Conservation (phyloP, 805 yeast genomes). For the Henningerozyma blattae region DNA sequence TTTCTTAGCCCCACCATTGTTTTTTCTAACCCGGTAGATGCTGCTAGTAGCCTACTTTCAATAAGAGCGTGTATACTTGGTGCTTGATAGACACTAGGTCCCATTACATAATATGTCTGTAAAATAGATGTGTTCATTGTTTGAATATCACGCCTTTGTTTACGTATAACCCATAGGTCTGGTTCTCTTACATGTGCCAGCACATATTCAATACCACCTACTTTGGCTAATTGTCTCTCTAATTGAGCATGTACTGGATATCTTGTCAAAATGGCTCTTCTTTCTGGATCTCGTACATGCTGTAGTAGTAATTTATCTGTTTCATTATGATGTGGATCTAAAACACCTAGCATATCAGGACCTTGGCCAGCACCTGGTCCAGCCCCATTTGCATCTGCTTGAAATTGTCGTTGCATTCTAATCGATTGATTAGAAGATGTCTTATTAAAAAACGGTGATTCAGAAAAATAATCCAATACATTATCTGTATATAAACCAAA, state of each 20-base stretch:
- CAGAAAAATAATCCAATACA: slow-evolving; percentile 85
- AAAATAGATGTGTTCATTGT: slow-evolving; percentile 23
- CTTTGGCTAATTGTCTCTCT: slow-evolving; percentile 51
- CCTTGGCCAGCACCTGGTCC: slow-evolving; percentile 20
- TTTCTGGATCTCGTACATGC: slow-evolving; percentile 9
- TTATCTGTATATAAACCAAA: slow-evolving; percentile 80
- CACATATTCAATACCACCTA: slow-evolving; percentile 81
- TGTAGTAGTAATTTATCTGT: neutral
- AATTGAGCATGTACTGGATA: slow-evolving; percentile 26
- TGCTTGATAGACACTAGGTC: slow-evolving; percentile 87
- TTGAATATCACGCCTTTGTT: slow-evolving; percentile 49
- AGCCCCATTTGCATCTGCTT: too few species aligned
- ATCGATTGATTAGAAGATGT: slow-evolving; percentile 89
- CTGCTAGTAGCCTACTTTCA: slow-evolving; percentile 53
- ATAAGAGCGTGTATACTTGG: slow-evolving; percentile 66
- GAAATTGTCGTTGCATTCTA: slow-evolving; percentile 87
- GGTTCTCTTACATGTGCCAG: slow-evolving; percentile 72
- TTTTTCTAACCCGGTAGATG: slow-evolving; percentile 35
- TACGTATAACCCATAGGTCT: slow-evolving; percentile 82
- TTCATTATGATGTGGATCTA: neutral
- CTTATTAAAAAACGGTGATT: slow-evolving; percentile 91
- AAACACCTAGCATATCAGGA: slow-evolving; percentile 1
- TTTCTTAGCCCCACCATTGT: slow-evolving; percentile 26
- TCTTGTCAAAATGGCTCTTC: slow-evolving; percentile 13
- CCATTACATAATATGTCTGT: slow-evolving; percentile 77